phyloP scores from a whole-genome alignment of 2,329 filamentous ascomycete species.

The Escovopsis weberi region DNA sequence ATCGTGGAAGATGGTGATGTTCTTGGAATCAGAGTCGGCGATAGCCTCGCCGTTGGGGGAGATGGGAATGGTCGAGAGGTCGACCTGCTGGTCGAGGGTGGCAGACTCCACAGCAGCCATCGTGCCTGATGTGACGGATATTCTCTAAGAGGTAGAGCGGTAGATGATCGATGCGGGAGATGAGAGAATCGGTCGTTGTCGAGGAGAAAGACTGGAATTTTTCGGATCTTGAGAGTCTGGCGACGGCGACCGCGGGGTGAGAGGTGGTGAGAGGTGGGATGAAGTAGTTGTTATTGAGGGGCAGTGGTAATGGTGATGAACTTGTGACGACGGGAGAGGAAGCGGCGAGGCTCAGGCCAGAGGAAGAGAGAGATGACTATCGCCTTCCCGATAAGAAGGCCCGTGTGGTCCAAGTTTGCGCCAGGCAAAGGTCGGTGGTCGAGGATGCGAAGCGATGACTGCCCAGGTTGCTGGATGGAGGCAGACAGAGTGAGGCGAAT shows the following conservation, averaged over 20 bases:
- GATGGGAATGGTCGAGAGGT: slow-evolving; percentile 53
- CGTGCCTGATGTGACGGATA: slow-evolving; percentile 7
- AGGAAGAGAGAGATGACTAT: slow-evolving; percentile 13
- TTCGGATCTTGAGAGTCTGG: neutral
- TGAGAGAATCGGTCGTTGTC: neutral
- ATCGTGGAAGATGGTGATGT: slow-evolving; percentile 93
- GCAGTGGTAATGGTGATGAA: slow-evolving; percentile 11
- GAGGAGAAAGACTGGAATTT: no score
- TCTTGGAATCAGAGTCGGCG: slow-evolving; percentile 40
- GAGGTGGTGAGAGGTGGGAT: neutral
- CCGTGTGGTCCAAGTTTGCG: slow-evolving; percentile 18
- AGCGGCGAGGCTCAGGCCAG: slow-evolving; percentile 7
- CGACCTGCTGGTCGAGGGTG: slow-evolving; percentile 41
- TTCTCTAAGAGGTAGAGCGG: neutral
- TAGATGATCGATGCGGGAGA: neutral
- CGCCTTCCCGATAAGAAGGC: slow-evolving; percentile 11
- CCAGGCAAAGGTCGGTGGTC: slow-evolving; percentile 21
- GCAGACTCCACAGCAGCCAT: slow-evolving; percentile 23
- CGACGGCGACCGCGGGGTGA: neutral
- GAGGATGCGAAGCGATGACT: slow-evolving; percentile 2
- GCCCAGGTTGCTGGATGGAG: neutral
- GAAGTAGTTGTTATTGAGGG: slow-evolving; percentile 13
- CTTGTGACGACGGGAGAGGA: slow-evolving; percentile 10
- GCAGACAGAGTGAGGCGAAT: neutral
- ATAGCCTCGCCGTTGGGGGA: slow-evolving; percentile 45